Evolutionary conservation across 306 rosid genomes (phyloP).

Genomic region (Vachellia pachyceras): DNA sequence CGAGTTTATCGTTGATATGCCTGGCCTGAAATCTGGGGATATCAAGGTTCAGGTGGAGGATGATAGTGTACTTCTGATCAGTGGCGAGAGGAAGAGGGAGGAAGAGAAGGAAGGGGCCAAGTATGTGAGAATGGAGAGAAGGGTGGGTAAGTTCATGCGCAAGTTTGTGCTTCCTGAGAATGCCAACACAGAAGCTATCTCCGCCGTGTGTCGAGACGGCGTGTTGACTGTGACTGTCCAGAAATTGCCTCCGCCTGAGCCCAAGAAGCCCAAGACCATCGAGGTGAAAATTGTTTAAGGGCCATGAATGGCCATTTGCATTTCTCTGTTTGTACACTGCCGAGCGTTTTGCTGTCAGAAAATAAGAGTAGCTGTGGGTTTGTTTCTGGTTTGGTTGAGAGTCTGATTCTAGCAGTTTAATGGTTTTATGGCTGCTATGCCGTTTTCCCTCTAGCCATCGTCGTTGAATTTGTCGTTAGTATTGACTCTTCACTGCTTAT

Average conservation of each 20-base stretch:
- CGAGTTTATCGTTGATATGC: slow-evolving; percentile 86
- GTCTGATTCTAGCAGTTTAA: not conserved
- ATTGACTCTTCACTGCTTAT: not conserved
- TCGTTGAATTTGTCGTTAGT: not conserved
- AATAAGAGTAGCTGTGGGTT: not conserved
- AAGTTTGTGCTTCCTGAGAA: slow-evolving; percentile 88
- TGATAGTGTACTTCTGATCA: slow-evolving; percentile 71
- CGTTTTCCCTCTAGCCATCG: not conserved
- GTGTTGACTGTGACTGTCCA: slow-evolving; percentile 78
- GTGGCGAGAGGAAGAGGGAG: slow-evolving; percentile 91
- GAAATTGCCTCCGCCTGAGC: slow-evolving; percentile 93
- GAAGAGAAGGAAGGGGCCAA: slow-evolving; percentile 82
- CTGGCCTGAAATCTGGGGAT: slow-evolving; percentile 83
- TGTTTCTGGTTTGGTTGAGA: not conserved
- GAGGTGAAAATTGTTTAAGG: slow-evolving; percentile 74
- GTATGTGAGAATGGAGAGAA: slow-evolving; percentile 88
- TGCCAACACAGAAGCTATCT: slow-evolving; percentile 60
- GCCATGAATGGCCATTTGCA: not conserved
- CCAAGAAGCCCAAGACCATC: slow-evolving; percentile 83
- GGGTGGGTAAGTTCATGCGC: slow-evolving; percentile 85
- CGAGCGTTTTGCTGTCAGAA: not conserved
- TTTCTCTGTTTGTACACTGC: not conserved
- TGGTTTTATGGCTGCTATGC: not conserved
- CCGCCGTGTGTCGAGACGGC: slow-evolving; percentile 84
- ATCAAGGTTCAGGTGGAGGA: slow-evolving; percentile 94